Evolutionary conservation across 2,329 filamentous ascomycete genomes (phyloP), one percentile per base, ranked within the genome.

Genomic region (Coleophoma eucalyptorum): DNA sequence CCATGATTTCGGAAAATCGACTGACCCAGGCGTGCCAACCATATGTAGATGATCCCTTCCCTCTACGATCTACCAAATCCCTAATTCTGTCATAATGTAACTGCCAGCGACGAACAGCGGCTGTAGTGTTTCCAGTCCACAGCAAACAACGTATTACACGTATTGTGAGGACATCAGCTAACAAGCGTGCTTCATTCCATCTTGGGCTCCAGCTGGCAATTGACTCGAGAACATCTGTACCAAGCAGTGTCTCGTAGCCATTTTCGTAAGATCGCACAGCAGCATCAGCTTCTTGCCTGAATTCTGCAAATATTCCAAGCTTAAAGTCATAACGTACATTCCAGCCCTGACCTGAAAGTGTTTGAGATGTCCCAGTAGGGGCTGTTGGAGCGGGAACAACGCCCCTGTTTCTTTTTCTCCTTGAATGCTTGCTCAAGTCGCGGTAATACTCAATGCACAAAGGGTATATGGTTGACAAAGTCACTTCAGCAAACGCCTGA

Each of bases 261-360:
- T 86, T 86, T 63, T 94, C 90, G 60, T 92, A 97, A 48, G 90
- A 91, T 41, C 91, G 83, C 62, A 90, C 77, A 1, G 94, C 91
- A 19, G 83, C 84, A 64, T 97, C 93, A 78, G 93, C 89, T 66
- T 97, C 94, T 64, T 95, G 89, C 8, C 94, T 83, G 58, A 96
- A 97, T 64, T 97, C 93, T 26, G 92, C 90, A 64, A 97, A 89
- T 0, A 96, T 77, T 6, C 87, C 93, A 16, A 92, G 79, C 67
- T 99, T 99, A 72, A 96, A 91, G 63, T 99, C 93, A 68, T 97
- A 97, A 15, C 93, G 86, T 48, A 95, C 86, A 62, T 90, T 91
- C 94, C 93, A 99, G 3, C 90, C 92, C 40, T 90, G 84, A 10
- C 86, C 75, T 1, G 91, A 89, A n/a, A 97, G 71, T 0, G 88